These are phyloP conservation scores for Thecaphora thlaspeos DNA, from an alignment of 1,284 basidiomycete species.

Conservation along the genomic window DNA sequence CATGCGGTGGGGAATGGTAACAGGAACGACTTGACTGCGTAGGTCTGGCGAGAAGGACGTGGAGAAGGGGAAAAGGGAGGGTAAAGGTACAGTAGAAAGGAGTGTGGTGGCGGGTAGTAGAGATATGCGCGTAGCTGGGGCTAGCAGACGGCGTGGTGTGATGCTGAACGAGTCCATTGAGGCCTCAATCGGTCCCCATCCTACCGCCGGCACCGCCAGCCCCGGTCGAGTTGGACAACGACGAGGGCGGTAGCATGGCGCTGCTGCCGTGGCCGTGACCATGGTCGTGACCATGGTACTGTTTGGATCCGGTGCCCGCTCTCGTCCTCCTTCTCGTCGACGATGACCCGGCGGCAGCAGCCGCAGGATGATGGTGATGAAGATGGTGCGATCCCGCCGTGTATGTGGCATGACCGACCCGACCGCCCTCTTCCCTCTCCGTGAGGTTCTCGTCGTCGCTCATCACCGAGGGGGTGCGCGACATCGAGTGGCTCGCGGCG, in stretches of 20 bases:
- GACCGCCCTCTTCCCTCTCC: slow-evolving; percentile 14
- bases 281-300: not conserved
- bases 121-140: too few relatives aligned
- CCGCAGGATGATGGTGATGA: slow-evolving; percentile 4
- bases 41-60: too few relatives aligned
- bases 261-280: not conserved
- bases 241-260: not conserved
- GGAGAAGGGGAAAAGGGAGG: too few relatives aligned
- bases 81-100: too few relatives aligned
- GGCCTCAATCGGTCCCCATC: too few relatives aligned
- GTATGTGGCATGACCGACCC: slow-evolving; percentile 1
- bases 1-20: too few relatives aligned
- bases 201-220: too few relatives aligned
- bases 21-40: too few relatives aligned
- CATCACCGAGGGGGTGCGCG: slow-evolving; percentile 19
- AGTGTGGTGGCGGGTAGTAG: too few relatives aligned
- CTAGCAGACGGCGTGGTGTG: too few relatives aligned
- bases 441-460: slow-evolving; percentile 30
- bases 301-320: not conserved
- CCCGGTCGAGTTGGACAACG: too few relatives aligned
- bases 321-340: slow-evolving; percentile 7
- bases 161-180: too few relatives aligned
- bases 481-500: slow-evolving; percentile 3
- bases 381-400: not conserved
- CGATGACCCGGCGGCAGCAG: slow-evolving; percentile 5